Evolutionary conservation across 1,284 basidiomycete species (phyloP).

Genomic region (Mycosarcoma mackinlayi): DNA sequence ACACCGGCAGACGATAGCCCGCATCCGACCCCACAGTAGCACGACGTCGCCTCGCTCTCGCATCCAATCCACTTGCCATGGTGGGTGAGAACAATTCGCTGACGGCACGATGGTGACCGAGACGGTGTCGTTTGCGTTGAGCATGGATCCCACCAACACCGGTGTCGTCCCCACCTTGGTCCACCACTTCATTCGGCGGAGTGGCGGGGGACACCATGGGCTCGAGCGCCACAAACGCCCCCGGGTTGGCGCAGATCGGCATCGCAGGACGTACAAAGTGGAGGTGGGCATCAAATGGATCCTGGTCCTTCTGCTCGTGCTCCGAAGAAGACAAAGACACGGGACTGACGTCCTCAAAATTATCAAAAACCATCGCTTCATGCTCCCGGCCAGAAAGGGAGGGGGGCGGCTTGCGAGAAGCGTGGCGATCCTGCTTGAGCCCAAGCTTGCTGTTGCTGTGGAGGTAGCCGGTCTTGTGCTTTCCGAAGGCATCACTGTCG

Average conservation of each 20-base stretch:
- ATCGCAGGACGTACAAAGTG: slow-evolving; percentile 42
- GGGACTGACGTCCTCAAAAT: slow-evolving; percentile 37
- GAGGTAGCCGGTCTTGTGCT: not conserved
- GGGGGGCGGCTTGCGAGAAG: not conserved
- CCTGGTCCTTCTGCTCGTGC: slow-evolving; percentile 15
- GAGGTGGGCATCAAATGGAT: slow-evolving; percentile 24
- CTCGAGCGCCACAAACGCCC: slow-evolving; percentile 22
- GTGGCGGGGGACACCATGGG: slow-evolving; percentile 5
- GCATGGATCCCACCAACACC: not conserved
- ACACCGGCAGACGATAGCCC: slow-evolving; percentile 15
- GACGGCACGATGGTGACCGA: slow-evolving; percentile 25
- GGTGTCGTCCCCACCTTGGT: not conserved
- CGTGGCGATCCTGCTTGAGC: not conserved
- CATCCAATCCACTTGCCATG: not conserved
- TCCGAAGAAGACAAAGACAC: slow-evolving; percentile 20
- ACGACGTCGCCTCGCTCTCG: slow-evolving; percentile 23
- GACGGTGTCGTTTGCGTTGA: slow-evolving; percentile 23
- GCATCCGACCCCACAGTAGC: slow-evolving; percentile 35
- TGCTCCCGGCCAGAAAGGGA: slow-evolving; percentile 19
- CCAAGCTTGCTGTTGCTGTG: not conserved
- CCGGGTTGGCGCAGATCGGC: slow-evolving; percentile 31
- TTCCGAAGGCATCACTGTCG: not conserved
- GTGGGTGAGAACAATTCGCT: slow-evolving; percentile 21
- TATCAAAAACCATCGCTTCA: slow-evolving; percentile 45
- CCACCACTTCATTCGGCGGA: slow-evolving; percentile 1